Evolutionary conservation across 805 yeast species (phyloP), one percentile per base, ranked within the genome.

Genomic region (Debaryomyces tyrocola): DNA sequence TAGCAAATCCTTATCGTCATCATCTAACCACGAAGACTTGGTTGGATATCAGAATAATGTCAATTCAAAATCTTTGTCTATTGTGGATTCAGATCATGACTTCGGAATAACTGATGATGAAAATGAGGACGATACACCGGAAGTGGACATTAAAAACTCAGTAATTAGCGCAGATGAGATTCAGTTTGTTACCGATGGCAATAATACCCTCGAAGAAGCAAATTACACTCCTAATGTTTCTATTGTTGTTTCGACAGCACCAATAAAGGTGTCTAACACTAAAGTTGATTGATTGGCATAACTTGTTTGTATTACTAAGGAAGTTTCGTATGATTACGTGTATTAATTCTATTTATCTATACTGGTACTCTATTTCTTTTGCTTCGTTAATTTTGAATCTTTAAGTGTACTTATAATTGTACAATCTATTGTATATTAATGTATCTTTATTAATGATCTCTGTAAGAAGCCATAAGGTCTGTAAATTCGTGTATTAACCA

Each of bases 1-100:
- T 49, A 64, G 72, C 48, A 67, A 67, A 43, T 66, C 74, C 1
- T 58, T 69, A 20, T 58, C 67, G 9, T 50, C 66, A 12, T 55
- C 66, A 17, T 48, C 54, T 39, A 60, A 63, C 31, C 69, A 68
- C 45, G 63, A 64, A 20, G 77, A 75, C 52, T 53, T 69, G 45
- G 62, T 66, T 9, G 73, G 75, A 59, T 54, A 62, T 68, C 65
- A 50, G 53, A 67, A 41, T 50, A 60, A 52, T 47, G 58, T 20
- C 64, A 49, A 12, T 31, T 33, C 77, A 65, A 61, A 67, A 69
- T 64, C 31, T 2, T 15, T 73, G 43, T 73, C 80, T 0, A 53
- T 76, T 36, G 73, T 80, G 6, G 77, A 76, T 24, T 71, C 74
- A n/a, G 76, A 70, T 45, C 66, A 70, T 28, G 73, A 70, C 41